Base-by-base conservation (phyloP, 2,329 filamentous ascomycete species). In the Clonostachys sp. region DNA sequence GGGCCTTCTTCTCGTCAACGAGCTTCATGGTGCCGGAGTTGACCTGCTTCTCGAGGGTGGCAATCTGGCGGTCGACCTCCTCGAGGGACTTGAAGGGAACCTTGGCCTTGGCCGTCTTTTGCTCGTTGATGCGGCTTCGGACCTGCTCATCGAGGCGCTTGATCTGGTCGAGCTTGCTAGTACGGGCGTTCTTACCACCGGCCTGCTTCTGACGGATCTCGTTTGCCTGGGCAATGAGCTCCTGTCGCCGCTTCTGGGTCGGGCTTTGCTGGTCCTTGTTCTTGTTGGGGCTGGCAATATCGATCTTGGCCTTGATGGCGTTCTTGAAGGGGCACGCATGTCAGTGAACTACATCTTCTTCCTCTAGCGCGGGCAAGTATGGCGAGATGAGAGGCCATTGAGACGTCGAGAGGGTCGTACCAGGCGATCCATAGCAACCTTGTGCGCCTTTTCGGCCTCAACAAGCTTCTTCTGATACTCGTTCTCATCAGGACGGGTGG, bases 1-100 rank as follows among this genome's bases (percentile, higher is more conserved):
- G 78, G 9, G 89, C 85, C 80, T 96, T 97, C 78, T 90, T 95
- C 81, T 97, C 94, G 59, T 99, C 94, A 12, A 97, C 94, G 45
- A 99, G 76, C 73, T 91, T 95, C 87, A 99, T 91, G 65, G 81
- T 87, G 54, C 92, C 92, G 35, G 84, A 81, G 66, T 95, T 89
- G 58, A 97, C 91, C 65, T 92, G 81, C 69, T 86, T 86, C 56
- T 96, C 89, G 46, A 96, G 83, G 45, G 77, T 77, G 50, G 81
- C 79, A 58, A 97, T 94, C 69, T 94, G 83, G 53, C 78, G 77
- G 66, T 97, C 90, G 55, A 99, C 74, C 53, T 97, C 94, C 49
- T 96, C 91, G 47, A 83, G 81, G 57, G 77, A 90, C 81, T 94
- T 96, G 82, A 86, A 97, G 46, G 83, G 75, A 51, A 95, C 79